Conservation (phyloP, 441 rosid genomes). For the Macaranga tanarius region DNA sequence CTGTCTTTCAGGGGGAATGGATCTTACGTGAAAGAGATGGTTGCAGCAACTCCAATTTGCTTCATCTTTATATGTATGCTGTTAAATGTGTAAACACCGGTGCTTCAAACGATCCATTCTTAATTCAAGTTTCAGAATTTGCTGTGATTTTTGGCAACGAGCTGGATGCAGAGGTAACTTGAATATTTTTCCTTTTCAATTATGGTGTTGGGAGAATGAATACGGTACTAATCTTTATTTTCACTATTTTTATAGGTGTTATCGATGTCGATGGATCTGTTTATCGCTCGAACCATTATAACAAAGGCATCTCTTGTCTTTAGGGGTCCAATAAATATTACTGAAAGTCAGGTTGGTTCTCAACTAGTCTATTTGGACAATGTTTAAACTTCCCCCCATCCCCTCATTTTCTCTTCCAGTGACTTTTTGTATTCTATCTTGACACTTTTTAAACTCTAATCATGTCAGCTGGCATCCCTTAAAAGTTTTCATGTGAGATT, state of each 20-base stretch:
- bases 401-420: background rate
- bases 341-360: constrained; percentile 74
- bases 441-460: constrained; percentile 19
- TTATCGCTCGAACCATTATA: constrained; percentile 98
- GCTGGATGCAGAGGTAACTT: constrained; percentile 99
- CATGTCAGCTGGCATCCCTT: constrained; percentile 86
- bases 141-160: constrained; percentile 95
- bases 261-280: constrained; percentile 99
- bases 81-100: constrained; percentile 67
- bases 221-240: constrained; percentile 17
- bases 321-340: constrained; percentile 65
- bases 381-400: constrained; percentile 2
- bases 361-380: constrained; percentile 19
- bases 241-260: constrained; percentile 60
- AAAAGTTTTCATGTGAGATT: constrained; percentile 94
- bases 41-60: constrained; percentile 48
- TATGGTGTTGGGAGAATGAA: constrained; percentile 5
- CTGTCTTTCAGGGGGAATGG: constrained; percentile 89
- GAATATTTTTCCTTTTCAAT: constrained; percentile 8
- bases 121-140: constrained; percentile 84
- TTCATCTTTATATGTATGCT: constrained; percentile 75
- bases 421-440: constrained; percentile 7
- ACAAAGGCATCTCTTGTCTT: constrained; percentile 97
- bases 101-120: constrained; percentile 83
- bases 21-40: constrained; percentile 76